phyloP scores from a whole-genome alignment of 768 basidiomycete species.

The Clathrus columnatus region DNA sequence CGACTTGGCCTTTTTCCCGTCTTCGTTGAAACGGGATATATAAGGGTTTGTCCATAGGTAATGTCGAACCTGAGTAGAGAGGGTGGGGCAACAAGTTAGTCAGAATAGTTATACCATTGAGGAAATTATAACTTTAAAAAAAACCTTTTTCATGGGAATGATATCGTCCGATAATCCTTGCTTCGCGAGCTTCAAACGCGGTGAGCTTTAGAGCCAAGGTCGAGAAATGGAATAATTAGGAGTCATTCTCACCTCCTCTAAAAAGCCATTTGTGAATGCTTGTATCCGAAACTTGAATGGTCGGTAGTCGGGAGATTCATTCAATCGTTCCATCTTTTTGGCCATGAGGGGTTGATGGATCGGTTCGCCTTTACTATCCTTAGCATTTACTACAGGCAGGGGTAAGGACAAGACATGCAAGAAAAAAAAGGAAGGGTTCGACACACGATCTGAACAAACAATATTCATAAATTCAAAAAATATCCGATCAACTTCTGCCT shows the following conservation, averaged over 20 bases:
- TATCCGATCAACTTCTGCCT: slow-evolving; percentile 75
- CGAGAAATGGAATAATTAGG: slow-evolving; percentile 13
- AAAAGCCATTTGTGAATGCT: slow-evolving; percentile 92
- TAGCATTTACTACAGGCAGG: slow-evolving; percentile 66
- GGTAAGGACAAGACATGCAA: slow-evolving; percentile 14
- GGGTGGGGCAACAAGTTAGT: background rate
- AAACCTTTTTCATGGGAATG: slow-evolving; percentile 92
- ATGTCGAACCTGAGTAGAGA: slow-evolving; percentile 63
- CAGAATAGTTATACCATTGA: slow-evolving; percentile 10
- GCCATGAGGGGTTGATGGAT: slow-evolving; percentile 99
- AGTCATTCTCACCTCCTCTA: slow-evolving; percentile 63
- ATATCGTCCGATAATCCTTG: slow-evolving; percentile 90
- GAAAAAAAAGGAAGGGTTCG: slow-evolving; percentile 8
- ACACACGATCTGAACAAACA: slow-evolving; percentile 83
- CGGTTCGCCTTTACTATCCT: slow-evolving; percentile 90
- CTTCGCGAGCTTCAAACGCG: slow-evolving; percentile 51
- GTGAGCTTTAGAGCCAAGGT: slow-evolving; percentile 5
- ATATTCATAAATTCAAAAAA: slow-evolving; percentile 85
- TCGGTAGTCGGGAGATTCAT: slow-evolving; percentile 93
- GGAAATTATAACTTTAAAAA: slow-evolving; percentile 4
- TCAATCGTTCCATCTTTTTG: slow-evolving; percentile 95
- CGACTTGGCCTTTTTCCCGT: slow-evolving; percentile 98
- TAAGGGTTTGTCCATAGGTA: slow-evolving; percentile 93
- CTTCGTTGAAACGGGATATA: slow-evolving; percentile 96
- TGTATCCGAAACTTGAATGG: slow-evolving; percentile 99